Percentiles rank a stretch among this genome's conserved stretches.
phyloP scores from a whole-genome alignment of 75 land plant genomes.

The Cunninghamia lanceolata region DNA sequence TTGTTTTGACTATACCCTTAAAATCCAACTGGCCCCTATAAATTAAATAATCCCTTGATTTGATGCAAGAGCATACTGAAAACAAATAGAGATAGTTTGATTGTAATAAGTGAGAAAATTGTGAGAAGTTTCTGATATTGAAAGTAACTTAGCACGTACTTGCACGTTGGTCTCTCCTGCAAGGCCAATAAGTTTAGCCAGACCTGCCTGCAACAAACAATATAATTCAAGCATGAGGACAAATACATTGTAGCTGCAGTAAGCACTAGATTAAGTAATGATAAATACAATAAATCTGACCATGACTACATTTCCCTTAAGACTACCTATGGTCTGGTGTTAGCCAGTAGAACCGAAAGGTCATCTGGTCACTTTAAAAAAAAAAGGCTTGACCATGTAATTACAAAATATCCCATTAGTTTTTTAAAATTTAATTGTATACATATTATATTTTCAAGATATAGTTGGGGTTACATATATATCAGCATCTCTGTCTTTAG shows the following conservation, averaged over 20 bases:
- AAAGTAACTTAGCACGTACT: conserved; percentile 25
- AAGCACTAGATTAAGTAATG: not conserved
- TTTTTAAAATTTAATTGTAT: too few relatives aligned
- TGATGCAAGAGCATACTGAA: not conserved
- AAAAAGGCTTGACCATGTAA: too few relatives aligned
- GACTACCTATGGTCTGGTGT: not conserved
- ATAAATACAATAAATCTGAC: not conserved
- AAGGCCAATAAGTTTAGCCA: conserved; percentile 94
- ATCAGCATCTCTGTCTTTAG: too few relatives aligned
- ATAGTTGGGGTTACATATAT: too few relatives aligned
- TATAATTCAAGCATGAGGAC: not conserved
- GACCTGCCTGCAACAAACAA: conserved; percentile 73
- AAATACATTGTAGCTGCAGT: not conserved
- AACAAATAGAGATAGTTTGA: not conserved
- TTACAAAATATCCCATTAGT: too few relatives aligned
- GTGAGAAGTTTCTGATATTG: not conserved
- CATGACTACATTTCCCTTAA: not conserved
- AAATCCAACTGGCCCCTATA: not conserved
- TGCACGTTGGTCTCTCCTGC: conserved; percentile 98
- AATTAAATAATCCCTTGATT: not conserved
- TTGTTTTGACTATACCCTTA: not conserved
- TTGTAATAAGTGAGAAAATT: not conserved
- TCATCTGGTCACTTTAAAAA: too few relatives aligned
- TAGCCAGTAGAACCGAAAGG: too few relatives aligned
- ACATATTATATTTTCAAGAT: too few relatives aligned